Conservation (phyloP, 140 eudicot genomes). For the Erigeron philadelphicus region DNA sequence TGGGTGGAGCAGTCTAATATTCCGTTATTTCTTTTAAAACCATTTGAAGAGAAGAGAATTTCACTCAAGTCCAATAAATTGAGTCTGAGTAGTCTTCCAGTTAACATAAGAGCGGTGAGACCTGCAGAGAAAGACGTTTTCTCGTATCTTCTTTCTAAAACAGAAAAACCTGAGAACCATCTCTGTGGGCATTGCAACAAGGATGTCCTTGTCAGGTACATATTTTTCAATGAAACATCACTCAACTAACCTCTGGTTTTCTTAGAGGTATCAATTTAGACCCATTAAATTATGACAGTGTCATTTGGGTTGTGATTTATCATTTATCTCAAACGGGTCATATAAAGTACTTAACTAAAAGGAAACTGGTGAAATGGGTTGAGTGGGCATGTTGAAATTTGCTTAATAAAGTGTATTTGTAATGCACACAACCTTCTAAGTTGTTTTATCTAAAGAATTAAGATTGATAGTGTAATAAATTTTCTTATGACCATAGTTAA, state of each 20-base stretch:
- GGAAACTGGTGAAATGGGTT: neutral
- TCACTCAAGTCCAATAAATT: conserved; percentile 52
- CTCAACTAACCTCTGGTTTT: neutral
- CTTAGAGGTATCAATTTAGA: neutral
- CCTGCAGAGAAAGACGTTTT: conserved; percentile 48
- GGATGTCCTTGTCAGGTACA: conserved; percentile 73
- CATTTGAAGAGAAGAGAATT: conserved; percentile 73
- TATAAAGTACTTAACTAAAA: neutral
- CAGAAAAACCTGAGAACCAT: conserved; percentile 50
- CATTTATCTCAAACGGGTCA: conserved; percentile 9
- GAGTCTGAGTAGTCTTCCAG: conserved; percentile 31
- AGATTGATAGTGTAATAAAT: too few relatives aligned
- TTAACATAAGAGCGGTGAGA: conserved; percentile 30
- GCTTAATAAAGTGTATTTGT: too few relatives aligned
- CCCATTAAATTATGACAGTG: neutral
- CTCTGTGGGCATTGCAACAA: conserved; percentile 79
- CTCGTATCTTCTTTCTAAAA: conserved; percentile 63
- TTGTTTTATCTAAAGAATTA: too few relatives aligned
- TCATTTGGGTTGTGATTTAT: neutral
- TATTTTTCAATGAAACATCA: neutral
- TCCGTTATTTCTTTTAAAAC: conserved; percentile 75
- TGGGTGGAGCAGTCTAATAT: conserved; percentile 86
- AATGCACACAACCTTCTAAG: too few relatives aligned
- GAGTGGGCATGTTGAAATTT: neutral
- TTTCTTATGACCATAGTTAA: too few relatives aligned